Evolutionary conservation across 495 filamentous ascomycete genomes (phyloP).

Genomic region (Letharia columbiana): DNA sequence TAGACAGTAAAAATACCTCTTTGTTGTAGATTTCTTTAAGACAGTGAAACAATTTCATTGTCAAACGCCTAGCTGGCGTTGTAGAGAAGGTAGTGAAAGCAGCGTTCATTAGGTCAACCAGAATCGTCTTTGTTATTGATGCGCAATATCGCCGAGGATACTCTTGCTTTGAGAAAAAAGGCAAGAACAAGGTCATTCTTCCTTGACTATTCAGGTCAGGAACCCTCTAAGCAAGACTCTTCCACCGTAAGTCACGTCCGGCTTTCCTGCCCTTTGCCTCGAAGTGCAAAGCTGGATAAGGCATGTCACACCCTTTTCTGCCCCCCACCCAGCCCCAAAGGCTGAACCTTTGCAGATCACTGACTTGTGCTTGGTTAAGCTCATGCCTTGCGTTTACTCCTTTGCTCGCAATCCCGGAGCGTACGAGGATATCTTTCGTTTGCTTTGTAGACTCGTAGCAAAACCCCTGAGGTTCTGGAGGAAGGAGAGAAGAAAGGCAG

Average conservation of each 20-base stretch:
- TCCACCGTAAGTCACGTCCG: no score
- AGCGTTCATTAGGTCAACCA: neutral
- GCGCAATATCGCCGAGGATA: neutral
- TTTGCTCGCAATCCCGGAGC: neutral
- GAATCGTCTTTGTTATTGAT: neutral
- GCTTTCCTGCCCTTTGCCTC: no score
- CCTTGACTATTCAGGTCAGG: neutral
- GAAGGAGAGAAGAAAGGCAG: neutral
- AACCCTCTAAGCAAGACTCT: no score
- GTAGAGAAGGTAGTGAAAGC: neutral
- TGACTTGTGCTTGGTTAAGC: neutral
- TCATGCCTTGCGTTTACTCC: neutral
- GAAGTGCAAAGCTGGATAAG: no score
- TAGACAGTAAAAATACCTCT: neutral
- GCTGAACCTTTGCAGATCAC: neutral
- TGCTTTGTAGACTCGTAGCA: neutral
- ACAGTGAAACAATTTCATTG: neutral
- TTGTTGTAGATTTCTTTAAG: neutral
- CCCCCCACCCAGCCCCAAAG: neutral
- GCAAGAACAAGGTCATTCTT: neutral
- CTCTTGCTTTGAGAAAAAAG: neutral
- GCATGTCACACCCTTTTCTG: no score
- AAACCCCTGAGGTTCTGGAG: neutral
- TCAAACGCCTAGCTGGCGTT: neutral
- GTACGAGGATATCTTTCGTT: neutral